Evolutionary conservation across 2,329 filamentous ascomycete genomes (phyloP).

Genomic region (Trichoderma oligosporum): DNA sequence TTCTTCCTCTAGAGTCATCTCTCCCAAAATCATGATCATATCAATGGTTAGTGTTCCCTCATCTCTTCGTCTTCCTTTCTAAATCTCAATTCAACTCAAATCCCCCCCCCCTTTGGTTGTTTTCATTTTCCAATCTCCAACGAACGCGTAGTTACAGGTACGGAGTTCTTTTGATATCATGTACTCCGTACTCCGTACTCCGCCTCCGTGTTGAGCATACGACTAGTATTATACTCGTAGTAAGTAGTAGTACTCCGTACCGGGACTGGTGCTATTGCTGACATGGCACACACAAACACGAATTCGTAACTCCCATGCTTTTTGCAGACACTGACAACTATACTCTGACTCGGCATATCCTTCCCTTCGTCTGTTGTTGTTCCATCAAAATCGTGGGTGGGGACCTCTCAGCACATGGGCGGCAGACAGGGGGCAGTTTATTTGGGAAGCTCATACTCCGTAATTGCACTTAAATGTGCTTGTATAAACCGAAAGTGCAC

Average conservation of each 20-base stretch:
- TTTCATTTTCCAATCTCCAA: background rate
- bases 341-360: conserved; percentile 9
- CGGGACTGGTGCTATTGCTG: background rate
- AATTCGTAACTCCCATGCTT: background rate
- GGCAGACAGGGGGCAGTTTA: conserved; percentile 9
- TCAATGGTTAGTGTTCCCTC: conserved; percentile 52
- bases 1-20: conserved; percentile 30
- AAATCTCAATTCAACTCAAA: background rate
- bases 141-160: too few relatives aligned
- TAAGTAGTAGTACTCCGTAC: too few relatives aligned
- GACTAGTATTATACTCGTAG: too few relatives aligned
- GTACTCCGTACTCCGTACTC: background rate
- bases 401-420: conserved; percentile 13
- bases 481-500: background rate
- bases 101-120: background rate
- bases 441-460: background rate
- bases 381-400: conserved; percentile 5
- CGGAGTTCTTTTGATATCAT: too few relatives aligned
- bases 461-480: background rate
- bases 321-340: conserved; percentile 1
- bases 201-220: too few relatives aligned
- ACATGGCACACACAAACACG: background rate
- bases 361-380: too few relatives aligned
- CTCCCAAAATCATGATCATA: conserved; percentile 60
- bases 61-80: background rate